A percentile compares a stretch with the other conserved stretches of the same genome.
phyloP scores from a whole-genome alignment of 805 yeast genomes.

The Phaffomyces opuntiae region DNA sequence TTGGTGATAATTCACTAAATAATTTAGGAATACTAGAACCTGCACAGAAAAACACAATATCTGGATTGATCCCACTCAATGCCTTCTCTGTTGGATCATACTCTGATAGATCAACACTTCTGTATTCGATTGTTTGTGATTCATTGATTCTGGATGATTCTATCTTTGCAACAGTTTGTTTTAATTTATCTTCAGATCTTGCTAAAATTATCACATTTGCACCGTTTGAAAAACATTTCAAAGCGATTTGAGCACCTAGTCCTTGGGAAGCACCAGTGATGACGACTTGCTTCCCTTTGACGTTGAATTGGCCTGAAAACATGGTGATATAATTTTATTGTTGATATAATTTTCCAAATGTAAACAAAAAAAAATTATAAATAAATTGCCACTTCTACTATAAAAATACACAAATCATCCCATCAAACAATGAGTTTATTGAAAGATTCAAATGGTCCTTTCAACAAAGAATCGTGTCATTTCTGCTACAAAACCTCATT shows the following conservation, averaged over 20 bases:
- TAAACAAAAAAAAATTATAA: background rate
- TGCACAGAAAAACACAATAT: conserved; percentile 77
- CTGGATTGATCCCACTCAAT: conserved; percentile 48
- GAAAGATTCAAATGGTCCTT: conserved; percentile 16
- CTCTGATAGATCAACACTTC: conserved; percentile 58
- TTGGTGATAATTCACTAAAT: conserved; percentile 56
- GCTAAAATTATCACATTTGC: conserved; percentile 73
- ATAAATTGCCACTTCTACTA: background rate
- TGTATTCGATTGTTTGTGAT: conserved; percentile 25
- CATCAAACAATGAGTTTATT: background rate
- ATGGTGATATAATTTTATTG: background rate
- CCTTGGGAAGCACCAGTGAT: conserved; percentile 97
- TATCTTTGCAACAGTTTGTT: conserved; percentile 41
- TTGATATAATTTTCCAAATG: background rate
- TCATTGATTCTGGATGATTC: conserved; percentile 23
- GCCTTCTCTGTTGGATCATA: conserved; percentile 43
- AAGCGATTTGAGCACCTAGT: conserved; percentile 74
- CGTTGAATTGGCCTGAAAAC: conserved; percentile 15
- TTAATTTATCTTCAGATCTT: conserved; percentile 58
- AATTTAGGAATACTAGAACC: conserved; percentile 80
- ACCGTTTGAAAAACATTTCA: conserved; percentile 41
- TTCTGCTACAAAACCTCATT: conserved; percentile 71
- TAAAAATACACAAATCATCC: no score
- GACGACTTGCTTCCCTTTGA: conserved; percentile 44
- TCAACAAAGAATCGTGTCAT: conserved; percentile 87